phyloP scores from a whole-genome alignment of 495 filamentous ascomycete species.

The Annulohypoxylon bovei region DNA sequence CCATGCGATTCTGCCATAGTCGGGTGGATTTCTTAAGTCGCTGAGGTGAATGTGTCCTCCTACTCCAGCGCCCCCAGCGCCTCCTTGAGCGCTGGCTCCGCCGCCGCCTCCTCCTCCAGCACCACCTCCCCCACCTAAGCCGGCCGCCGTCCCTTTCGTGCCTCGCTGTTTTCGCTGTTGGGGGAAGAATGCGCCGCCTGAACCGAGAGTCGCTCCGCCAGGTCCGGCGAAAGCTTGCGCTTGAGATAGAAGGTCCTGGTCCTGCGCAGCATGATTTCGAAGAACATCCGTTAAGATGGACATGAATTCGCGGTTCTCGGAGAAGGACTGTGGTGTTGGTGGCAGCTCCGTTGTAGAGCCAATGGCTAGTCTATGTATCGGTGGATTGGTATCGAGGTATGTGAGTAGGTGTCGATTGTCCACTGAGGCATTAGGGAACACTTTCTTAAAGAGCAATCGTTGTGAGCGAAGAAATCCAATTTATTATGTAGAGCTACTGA shows the following conservation, averaged over 20 bases:
- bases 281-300: constrained; percentile 78
- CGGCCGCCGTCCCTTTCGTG: constrained; percentile 36
- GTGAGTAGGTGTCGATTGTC: constrained; percentile 69
- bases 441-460: constrained; percentile 65
- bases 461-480: constrained; percentile 42
- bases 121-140: constrained; percentile 56
- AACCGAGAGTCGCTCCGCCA: constrained; percentile 74
- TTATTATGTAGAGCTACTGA: constrained; percentile 42
- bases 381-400: constrained; percentile 78
- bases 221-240: constrained; percentile 83
- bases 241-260: constrained; percentile 77
- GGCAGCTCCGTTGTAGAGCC: constrained; percentile 78
- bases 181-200: constrained; percentile 71
- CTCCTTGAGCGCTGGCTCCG: constrained; percentile 83
- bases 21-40: constrained; percentile 82
- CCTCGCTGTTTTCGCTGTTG: constrained; percentile 41
- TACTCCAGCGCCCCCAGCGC: constrained; percentile 79
- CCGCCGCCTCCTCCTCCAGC: constrained; percentile 70
- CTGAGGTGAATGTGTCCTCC: constrained; percentile 93
- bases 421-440: constrained; percentile 64
- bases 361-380: constrained; percentile 73
- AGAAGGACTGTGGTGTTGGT: constrained; percentile 79
- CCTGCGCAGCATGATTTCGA: constrained; percentile 71
- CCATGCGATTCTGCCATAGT: constrained; percentile 89
- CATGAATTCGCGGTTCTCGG: constrained; percentile 80